phyloP scores from a whole-genome alignment of 495 filamentous ascomycete genomes.

The Aspergillus asperescens region DNA sequence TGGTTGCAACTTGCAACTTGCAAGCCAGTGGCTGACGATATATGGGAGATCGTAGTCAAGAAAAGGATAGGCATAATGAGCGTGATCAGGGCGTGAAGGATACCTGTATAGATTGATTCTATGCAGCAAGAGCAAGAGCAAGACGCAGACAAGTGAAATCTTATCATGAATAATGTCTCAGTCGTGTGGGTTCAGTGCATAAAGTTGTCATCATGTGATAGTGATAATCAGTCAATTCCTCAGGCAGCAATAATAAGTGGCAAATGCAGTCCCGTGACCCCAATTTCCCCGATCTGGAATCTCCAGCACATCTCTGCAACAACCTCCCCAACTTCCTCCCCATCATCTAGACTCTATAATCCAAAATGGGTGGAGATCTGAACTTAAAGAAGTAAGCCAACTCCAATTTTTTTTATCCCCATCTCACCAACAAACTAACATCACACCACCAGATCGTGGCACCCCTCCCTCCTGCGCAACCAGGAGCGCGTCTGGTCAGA shows the following conservation, averaged over 20 bases:
- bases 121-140: not conserved
- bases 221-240: not conserved
- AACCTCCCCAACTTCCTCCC: not conserved
- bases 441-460: constrained; percentile 61
- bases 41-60: too few species aligned
- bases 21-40: not conserved
- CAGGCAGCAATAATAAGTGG: not conserved
- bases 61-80: too few species aligned
- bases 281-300: not conserved
- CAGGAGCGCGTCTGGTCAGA: constrained; percentile 78
- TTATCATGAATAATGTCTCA: not conserved
- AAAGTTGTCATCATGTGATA: too few species aligned
- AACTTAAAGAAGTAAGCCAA: constrained; percentile 77
- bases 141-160: not conserved
- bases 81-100: too few species aligned
- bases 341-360: not conserved
- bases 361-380: constrained; percentile 80
- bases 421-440: not conserved
- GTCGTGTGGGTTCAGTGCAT: too few species aligned
- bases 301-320: not conserved
- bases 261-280: constrained; percentile 6
- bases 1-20: too few species aligned
- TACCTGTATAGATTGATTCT: not conserved
- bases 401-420: not conserved
- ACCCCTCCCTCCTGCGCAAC: constrained; percentile 77